Base-by-base conservation (phyloP, 164 flowering plant genomes). In the Aristolochia contorta region DNA sequence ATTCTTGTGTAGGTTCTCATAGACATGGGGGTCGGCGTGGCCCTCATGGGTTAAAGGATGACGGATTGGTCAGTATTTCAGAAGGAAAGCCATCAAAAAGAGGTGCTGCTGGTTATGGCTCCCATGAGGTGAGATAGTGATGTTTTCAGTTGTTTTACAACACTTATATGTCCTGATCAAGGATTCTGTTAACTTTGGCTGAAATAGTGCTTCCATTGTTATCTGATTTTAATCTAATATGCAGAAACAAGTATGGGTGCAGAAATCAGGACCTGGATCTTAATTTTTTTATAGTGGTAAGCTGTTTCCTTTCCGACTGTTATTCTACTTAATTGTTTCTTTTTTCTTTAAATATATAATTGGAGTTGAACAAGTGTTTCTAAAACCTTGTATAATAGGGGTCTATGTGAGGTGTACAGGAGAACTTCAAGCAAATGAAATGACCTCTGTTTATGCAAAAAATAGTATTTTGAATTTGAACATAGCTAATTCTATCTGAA, bases 11-110 rank as follows among this genome's bases (percentile, higher is more conserved):
- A 67, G 75, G 69, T 68, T 64, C 75, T 19, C 79, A 80, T 73
- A 80, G 78, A 65, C 83, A 78, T 60, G 60, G 63, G 61, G 82
- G 81, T 65, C 93, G 91, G 23, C 93, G 87, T 64, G 87, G 82
- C 61, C 76, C 71, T 33, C 80, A 81, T 65, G 70, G 68, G 50
- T 61, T 53, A 5, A 88, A 83, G 77, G 92, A 85, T 62, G 89
- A 84, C 69, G 83, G 81, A 51, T 71, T 77, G 59, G 47, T 72
- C 6, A 56, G 41, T 64, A 12, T 49, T 20, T 70, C 67, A 57
- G 96, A 85, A 47, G 81, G 79, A 45, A 88, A 83, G 74, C 70
- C 79, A 61, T 71, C 72, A 16, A 86, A 81, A 68, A 81, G 82
- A 66, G 77, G 72, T 61, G 66, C 76, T 60, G 56, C 85, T 69